Percentiles rank a stretch among this genome's conserved stretches.
Conservation (phyloP, 2,329 filamentous ascomycete species). For the Zymoseptoria brevis region DNA sequence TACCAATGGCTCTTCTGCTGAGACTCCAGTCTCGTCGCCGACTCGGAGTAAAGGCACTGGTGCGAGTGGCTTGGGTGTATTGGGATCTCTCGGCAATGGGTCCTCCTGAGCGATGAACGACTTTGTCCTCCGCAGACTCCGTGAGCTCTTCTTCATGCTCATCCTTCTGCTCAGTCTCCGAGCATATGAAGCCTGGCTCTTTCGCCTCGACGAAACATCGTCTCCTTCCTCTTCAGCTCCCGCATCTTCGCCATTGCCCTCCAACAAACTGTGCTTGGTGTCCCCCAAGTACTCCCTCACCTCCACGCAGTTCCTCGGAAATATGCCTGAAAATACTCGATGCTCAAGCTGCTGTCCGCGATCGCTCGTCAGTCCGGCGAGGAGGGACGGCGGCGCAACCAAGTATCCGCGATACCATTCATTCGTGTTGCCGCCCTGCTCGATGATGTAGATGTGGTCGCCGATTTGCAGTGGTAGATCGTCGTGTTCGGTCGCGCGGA, state of each 20-base stretch:
- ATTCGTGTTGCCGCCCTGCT: slow-evolving; percentile 77
- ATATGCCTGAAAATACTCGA: slow-evolving; percentile 96
- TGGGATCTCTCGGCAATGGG: slow-evolving; percentile 50
- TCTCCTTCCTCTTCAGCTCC: slow-evolving; percentile 4
- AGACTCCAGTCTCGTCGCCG: slow-evolving; percentile 91
- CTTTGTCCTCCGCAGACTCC: slow-evolving; percentile 18
- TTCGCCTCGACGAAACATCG: slow-evolving; percentile 11
- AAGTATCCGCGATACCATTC: slow-evolving; percentile 94
- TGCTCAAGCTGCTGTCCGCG: slow-evolving; percentile 92
- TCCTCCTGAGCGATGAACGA: slow-evolving; percentile 17
- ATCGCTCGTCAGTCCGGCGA: slow-evolving; percentile 82
- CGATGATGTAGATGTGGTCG: slow-evolving; percentile 97
- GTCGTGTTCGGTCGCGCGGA: slow-evolving; percentile 74
- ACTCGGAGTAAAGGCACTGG: slow-evolving; percentile 97
- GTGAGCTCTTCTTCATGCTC: slow-evolving; percentile 22
- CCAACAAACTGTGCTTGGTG: background rate
- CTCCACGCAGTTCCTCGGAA: slow-evolving; percentile 89
- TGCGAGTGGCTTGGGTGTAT: slow-evolving; percentile 69
- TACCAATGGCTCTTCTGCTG: slow-evolving; percentile 78
- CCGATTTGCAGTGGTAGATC: slow-evolving; percentile 95
- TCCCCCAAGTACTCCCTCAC: slow-evolving; percentile 78
- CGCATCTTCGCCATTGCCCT: slow-evolving; percentile 11
- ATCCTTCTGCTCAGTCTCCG: slow-evolving; percentile 24
- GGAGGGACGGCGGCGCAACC: slow-evolving; percentile 83
- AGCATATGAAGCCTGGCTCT: slow-evolving; percentile 24